phyloP scores from a whole-genome alignment of 495 filamentous ascomycete genomes.

The Acidomyces sp. region DNA sequence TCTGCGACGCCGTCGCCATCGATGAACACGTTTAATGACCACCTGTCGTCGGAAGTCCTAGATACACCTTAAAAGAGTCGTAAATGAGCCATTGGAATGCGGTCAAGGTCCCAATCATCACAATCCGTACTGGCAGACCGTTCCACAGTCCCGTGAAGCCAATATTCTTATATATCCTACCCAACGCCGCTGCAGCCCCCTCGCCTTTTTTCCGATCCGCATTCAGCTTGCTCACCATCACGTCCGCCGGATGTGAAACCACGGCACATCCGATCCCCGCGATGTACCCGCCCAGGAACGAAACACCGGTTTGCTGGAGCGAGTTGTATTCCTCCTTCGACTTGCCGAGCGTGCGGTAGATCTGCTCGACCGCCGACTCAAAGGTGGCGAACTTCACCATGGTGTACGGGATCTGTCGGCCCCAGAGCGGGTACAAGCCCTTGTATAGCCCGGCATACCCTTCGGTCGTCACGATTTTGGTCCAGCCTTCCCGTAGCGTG shows the following conservation, averaged over 20 bases:
- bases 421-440: conserved; percentile 58
- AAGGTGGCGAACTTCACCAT: conserved; percentile 70
- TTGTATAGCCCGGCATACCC: conserved; percentile 47
- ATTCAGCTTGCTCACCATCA: conserved; percentile 63
- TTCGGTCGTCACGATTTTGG: conserved; percentile 46
- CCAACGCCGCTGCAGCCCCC: conserved; percentile 46
- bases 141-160: conserved; percentile 61
- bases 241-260: conserved; percentile 52
- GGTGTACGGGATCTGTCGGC: conserved; percentile 58
- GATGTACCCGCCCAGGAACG: conserved; percentile 59
- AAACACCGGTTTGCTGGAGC: conserved; percentile 54
- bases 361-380: conserved; percentile 51
- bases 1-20: no score
- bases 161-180: conserved; percentile 58
- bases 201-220: conserved; percentile 53
- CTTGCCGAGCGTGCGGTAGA: conserved; percentile 50
- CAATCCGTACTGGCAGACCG: conserved; percentile 44
- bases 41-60: conserved; percentile 30
- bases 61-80: conserved; percentile 63
- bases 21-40: conserved; percentile 1
- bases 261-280: conserved; percentile 58
- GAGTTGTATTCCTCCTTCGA: conserved; percentile 50
- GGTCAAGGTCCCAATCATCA: conserved; percentile 32
- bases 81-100: conserved; percentile 72
- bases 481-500: conserved; percentile 48